Evolutionary conservation across 2,329 filamentous ascomycete species (phyloP).

Genomic region (Plenodomus lindquistii): DNA sequence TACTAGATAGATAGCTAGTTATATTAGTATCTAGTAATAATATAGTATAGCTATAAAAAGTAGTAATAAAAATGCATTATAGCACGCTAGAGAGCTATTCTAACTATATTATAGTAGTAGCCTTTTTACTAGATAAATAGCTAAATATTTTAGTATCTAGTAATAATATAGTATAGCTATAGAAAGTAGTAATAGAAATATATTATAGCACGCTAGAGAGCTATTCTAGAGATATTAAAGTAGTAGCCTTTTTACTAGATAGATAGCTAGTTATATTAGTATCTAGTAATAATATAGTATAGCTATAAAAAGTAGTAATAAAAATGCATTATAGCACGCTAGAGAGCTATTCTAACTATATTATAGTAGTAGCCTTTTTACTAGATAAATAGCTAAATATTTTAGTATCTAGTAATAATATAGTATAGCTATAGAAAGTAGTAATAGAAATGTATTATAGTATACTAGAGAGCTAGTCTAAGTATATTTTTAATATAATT

Average conservation of each 20-base stretch:
- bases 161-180: no score
- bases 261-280: slow-evolving; percentile 4
- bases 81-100: no score
- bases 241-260: slow-evolving; percentile 13
- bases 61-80: slow-evolving; percentile 1
- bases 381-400: slow-evolving; percentile 1
- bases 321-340: slow-evolving; percentile 1
- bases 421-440: background rate
- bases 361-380: background rate
- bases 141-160: no score
- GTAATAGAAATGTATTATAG: no score
- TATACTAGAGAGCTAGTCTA: no score
- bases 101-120: no score
- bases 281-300: slow-evolving; percentile 1
- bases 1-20: slow-evolving; percentile 10
- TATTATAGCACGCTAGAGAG: slow-evolving; percentile 5
- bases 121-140: background rate
- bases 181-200: no score
- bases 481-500: no score
- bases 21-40: background rate
- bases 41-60: slow-evolving; percentile 5
- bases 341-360: slow-evolving; percentile 2
- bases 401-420: background rate
- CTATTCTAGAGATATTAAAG: background rate
- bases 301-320: slow-evolving; percentile 4